These are phyloP conservation scores for Torulaspora gathmanii DNA, from an alignment of 805 yeast species.

Conservation along the genomic window DNA sequence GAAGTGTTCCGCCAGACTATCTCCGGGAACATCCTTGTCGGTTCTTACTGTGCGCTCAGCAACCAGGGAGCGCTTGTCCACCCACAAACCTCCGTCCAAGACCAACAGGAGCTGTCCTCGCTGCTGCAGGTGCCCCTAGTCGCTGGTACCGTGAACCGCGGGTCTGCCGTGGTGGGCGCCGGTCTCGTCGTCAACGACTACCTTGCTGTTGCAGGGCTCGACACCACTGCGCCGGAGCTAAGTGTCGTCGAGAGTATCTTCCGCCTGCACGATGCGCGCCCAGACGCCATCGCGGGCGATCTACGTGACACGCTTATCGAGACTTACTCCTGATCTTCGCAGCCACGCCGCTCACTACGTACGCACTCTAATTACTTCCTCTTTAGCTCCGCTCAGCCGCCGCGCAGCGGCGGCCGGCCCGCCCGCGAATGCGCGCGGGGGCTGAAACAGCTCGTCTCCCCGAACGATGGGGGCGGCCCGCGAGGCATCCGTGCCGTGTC, in stretches of 20 bases:
- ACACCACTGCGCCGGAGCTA: slow-evolving; percentile 97
- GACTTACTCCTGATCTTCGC: slow-evolving; percentile 60
- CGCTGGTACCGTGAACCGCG: slow-evolving; percentile 98
- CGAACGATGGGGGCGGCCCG: no score
- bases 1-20: slow-evolving; percentile 99
- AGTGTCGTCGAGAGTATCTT: slow-evolving; percentile 95
- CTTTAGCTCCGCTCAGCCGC: neutral
- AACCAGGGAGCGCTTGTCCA: slow-evolving; percentile 98
- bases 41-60: slow-evolving; percentile 89
- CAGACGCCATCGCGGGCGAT: slow-evolving; percentile 77
- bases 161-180: slow-evolving; percentile 96
- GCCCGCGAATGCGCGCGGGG: slow-evolving; percentile 2
- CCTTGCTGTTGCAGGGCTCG: slow-evolving; percentile 94
- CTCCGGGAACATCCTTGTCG: slow-evolving; percentile 96
- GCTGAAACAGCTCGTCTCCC: neutral
- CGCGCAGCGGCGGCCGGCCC: neutral
- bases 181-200: slow-evolving; percentile 99
- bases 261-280: slow-evolving; percentile 86
- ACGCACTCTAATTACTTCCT: neutral
- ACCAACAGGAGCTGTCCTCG: slow-evolving; percentile 95
- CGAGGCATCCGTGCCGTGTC: no score
- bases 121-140: slow-evolving; percentile 94
- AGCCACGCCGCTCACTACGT: neutral
- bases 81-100: slow-evolving; percentile 95
- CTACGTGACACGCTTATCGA: slow-evolving; percentile 89